Evolutionary conservation across 2,329 filamentous ascomycete genomes (phyloP), one percentile per base, ranked within the genome.

Genomic region (Penicillium sp.): DNA sequence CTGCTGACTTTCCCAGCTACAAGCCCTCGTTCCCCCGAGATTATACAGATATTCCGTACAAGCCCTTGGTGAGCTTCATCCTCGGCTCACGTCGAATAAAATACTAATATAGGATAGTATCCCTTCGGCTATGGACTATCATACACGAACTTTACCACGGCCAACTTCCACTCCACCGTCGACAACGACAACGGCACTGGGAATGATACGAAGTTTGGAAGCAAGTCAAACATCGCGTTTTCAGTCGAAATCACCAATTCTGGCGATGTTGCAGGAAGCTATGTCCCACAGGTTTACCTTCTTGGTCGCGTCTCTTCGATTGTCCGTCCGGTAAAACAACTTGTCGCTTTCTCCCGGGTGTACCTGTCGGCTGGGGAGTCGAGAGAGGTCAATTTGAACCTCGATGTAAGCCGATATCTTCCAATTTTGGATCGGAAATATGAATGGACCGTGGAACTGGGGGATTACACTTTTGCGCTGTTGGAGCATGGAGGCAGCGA

Each of bases 371-470:
- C 68, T 1, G 72, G 73, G 3, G 68, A 77, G 48, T 68, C 68
- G 42, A 62, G 42, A 4, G 64, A 37, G 3, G 68, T 78, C 11
- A 58, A 50, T 4, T 39, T 57, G 45, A n/a, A 33, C 19, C 11
- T 57, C 14, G 55, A 57, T 25, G 55, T 57, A 25, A 4, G 69
- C 77, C 67, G 78, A 26, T 81, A 78, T 63, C 65, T 81, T 21
- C 71, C 69, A 1, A 74, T 80, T 26, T 60, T 81, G 56, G 76
- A 79, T 58, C 67, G 78, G 33, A 66, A 62, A 54, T 75, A 77
- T 57, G 62, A 77, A 37, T 81, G 78, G 78, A 74, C 73, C 37
- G 64, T 81, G 16, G 79, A 81, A 65, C 76, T 69, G 58, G 78
- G 78, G 0, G 58, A 60, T 14, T 80, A 80, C 63, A 73, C 68